Base-by-base conservation (phyloP, 495 filamentous ascomycete species). In the Talaromyces wortmannii region DNA sequence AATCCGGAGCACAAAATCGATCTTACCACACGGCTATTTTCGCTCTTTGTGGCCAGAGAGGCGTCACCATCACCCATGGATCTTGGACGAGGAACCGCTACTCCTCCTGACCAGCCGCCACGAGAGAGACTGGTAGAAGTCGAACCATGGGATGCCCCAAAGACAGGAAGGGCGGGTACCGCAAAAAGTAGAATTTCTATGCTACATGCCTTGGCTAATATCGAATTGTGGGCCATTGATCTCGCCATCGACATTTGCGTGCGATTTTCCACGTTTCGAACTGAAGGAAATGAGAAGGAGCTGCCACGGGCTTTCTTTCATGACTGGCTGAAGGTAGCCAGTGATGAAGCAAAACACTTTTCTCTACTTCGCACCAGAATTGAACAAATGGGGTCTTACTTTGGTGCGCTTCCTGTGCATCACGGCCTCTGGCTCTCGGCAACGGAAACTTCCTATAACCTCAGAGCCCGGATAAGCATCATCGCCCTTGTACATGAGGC, bases 161-260 rank as follows among this genome's bases (percentile, higher is more conserved):
- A 64, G 7, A 59, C 69, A 6, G 69, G 75, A 43, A 64, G 67
- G 16, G 77, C 75, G 29, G 77, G 77, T 5, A 74, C 68, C 7
- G 44, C 75, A 33, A 80, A 74, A 59, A 79, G 75, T 52, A 65
- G 77, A 45, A 73, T 79, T 31, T 63, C 72, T 23, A 78, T 80
- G 74, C 69, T 80, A 4, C 77, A 80, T 43, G 75, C 77, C 0
- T 58, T 80, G 23, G 77, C 77, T 11, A 80, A 80, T 46, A 79
- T 80, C 36, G 77, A 80, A 57, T 67, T 73, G 10, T 80, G 77
- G 77, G 77, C 77, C 1, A 80, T 80, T 55, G 77, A 80, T 50
- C 65, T 80, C 12, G 77, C 77, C n/a, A 71, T 80, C 42, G 77
- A 80, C 58, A 78, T 80, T 52, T 77, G 77, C 50, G 69, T 78